These are phyloP conservation scores for Herpotrichia juniperi DNA, from an alignment of 2,329 filamentous ascomycete species.

Conservation along the genomic window DNA sequence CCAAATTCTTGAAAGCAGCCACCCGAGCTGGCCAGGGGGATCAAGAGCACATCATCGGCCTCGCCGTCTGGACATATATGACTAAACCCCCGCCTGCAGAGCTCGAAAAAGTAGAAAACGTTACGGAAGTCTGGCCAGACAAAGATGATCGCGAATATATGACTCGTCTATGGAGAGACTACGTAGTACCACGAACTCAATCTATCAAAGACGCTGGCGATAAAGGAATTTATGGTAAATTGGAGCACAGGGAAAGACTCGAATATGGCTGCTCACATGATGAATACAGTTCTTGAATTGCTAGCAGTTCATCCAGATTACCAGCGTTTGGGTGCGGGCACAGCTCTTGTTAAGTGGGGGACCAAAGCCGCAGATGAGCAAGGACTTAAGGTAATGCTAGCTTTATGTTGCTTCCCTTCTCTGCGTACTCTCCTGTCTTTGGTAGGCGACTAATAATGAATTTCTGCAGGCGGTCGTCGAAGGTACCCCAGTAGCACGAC, in stretches of 20 bases:
- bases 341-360: constrained; percentile 19
- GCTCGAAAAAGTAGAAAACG: constrained; percentile 13
- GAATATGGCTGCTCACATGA: constrained; percentile 2
- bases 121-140: constrained; percentile 18
- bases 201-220: constrained; percentile 9
- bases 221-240: constrained; percentile 19
- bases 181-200: constrained; percentile 15
- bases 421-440: not conserved
- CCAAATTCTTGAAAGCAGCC: constrained; percentile 20
- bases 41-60: constrained; percentile 11
- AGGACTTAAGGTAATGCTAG: constrained; percentile 11
- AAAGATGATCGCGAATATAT: constrained; percentile 18
- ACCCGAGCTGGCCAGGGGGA: not conserved
- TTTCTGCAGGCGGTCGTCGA: constrained; percentile 16
- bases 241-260: not conserved
- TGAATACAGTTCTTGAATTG: constrained; percentile 19
- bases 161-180: constrained; percentile 16
- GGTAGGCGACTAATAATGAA: constrained; percentile 1
- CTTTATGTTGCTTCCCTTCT: not conserved
- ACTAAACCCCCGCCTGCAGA: constrained; percentile 12
- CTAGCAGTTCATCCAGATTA: constrained; percentile 20
- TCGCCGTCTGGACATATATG: constrained; percentile 21
- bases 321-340: constrained; percentile 20
- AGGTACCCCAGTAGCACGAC: constrained; percentile 14
- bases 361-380: constrained; percentile 18